Conservation (phyloP, 2,329 filamentous ascomycete genomes). For the Ascochyta lentis region DNA sequence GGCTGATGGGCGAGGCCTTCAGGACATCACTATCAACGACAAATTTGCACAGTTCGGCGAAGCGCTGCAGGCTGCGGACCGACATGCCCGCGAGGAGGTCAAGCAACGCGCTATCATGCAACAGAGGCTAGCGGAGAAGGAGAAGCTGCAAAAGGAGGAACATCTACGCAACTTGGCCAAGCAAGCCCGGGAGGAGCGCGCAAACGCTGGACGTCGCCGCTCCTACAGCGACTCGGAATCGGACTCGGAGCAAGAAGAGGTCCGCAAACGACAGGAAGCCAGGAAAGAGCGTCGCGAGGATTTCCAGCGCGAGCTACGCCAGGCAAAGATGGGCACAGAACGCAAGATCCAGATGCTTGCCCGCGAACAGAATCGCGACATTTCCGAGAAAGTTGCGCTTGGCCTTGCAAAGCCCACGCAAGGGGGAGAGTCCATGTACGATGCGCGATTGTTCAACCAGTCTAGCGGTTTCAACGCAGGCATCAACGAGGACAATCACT, state of each 20-base stretch:
- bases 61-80: slow-evolving; percentile 90
- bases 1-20: slow-evolving; percentile 87
- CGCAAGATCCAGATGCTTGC: slow-evolving; percentile 91
- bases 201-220: slow-evolving; percentile 53
- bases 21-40: slow-evolving; percentile 96
- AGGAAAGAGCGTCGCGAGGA: slow-evolving; percentile 81
- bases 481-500: slow-evolving; percentile 96
- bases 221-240: slow-evolving; percentile 52
- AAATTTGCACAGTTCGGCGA: slow-evolving; percentile 98
- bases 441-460: slow-evolving; percentile 94
- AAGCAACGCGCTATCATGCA: slow-evolving; percentile 93
- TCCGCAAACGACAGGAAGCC: slow-evolving; percentile 76
- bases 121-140: slow-evolving; percentile 93
- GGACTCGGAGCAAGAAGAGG: slow-evolving; percentile 69
- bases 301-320: slow-evolving; percentile 86
- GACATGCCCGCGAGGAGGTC: slow-evolving; percentile 94
- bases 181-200: slow-evolving; percentile 84
- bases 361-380: slow-evolving; percentile 93
- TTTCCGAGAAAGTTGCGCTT: slow-evolving; percentile 94
- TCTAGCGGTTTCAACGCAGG: slow-evolving; percentile 87
- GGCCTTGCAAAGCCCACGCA: slow-evolving; percentile 94
- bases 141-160: slow-evolving; percentile 93
- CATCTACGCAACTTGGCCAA: slow-evolving; percentile 86
- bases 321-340: slow-evolving; percentile 95
- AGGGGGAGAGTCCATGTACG: slow-evolving; percentile 93